Conservation (phyloP, 129 eudicot genomes). For the Sambucus nigra region DNA sequence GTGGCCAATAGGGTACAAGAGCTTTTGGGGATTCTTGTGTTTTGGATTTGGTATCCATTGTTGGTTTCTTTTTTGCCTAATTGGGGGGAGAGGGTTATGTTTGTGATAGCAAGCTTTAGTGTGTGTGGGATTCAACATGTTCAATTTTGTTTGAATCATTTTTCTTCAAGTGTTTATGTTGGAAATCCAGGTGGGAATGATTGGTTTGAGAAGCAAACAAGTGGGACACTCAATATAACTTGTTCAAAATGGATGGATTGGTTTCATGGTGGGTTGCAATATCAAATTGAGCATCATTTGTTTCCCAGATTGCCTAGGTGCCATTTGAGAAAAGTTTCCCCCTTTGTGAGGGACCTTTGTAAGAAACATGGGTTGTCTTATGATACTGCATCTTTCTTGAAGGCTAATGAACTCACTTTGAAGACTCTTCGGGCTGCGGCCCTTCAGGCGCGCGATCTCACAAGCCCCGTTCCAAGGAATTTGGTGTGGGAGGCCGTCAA, state of each 20-base stretch:
- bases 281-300: slow-evolving; percentile 64
- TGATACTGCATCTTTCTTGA: slow-evolving; percentile 42
- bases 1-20: slow-evolving; percentile 38
- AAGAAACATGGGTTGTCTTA: slow-evolving; percentile 59
- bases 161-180: slow-evolving; percentile 45
- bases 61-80: slow-evolving; percentile 52
- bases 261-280: slow-evolving; percentile 80
- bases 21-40: slow-evolving; percentile 37
- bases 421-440: slow-evolving; percentile 41
- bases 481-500: slow-evolving; percentile 68
- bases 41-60: slow-evolving; percentile 67
- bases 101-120: slow-evolving; percentile 37
- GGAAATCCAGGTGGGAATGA: slow-evolving; percentile 50
- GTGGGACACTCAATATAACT: slow-evolving; percentile 39
- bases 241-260: slow-evolving; percentile 68
- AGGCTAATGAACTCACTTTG: slow-evolving; percentile 47
- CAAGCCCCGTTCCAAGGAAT: slow-evolving; percentile 52
- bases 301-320: slow-evolving; percentile 63
- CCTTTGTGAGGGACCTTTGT: slow-evolving; percentile 58
- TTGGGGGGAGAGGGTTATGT: slow-evolving; percentile 43
- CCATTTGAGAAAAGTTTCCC: slow-evolving; percentile 50
- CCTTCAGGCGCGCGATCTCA: slow-evolving; percentile 48
- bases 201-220: slow-evolving; percentile 72
- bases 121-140: slow-evolving; percentile 59
- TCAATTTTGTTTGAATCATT: slow-evolving; percentile 61